Evolutionary conservation across 495 filamentous ascomycete species (phyloP), one percentile per base, ranked within the genome.

Genomic region (Podospora pseudocomata): DNA sequence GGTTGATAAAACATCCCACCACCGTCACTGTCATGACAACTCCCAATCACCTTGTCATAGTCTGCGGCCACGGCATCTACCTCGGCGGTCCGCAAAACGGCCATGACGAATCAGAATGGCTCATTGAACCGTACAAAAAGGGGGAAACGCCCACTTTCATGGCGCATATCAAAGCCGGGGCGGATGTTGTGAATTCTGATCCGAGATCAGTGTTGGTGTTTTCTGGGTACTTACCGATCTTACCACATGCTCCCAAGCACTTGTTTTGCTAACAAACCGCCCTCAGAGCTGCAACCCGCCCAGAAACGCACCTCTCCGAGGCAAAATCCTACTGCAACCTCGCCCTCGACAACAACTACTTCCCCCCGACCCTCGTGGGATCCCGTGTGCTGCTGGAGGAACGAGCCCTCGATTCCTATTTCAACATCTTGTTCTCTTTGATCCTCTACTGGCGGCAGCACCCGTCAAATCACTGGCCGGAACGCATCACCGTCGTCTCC

Each of bases 11-110:
- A 32, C 30, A 32, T 32, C 30, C 16, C 61, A 49, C 30, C 55
- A 63, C 9, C 34, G 18, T 39, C 39, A 19, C 27, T 60, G 53
- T 16, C 30, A 72, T 72, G 70, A 49, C 67, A 20, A 26, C 60
- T 4, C 76, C 80, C 34, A 71, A 71, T 55, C 78, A 90, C 71
- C 82, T 94, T 0, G 86, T 95, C 4, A 77, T 94, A 58, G 89
- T 94, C 60, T 93, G 91, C 77, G 92, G 92, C 71, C 92, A 96
- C 75, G 91, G 87, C 0, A 92, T 95, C 39, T 95, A 91, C 82
- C 76, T 84, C 19, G 88, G 89, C 57, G 90, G 90, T 0, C 80
- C 83, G n/a, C 78, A 78, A 2, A 78, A 82, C 5, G 91, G 89
- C 13, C 65, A 73, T 20, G 79, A 84, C 58, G 90, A 91, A 71